These are phyloP conservation scores for Podaxis sp. DNA, from an alignment of 768 basidiomycete species.

Conservation along the genomic window DNA sequence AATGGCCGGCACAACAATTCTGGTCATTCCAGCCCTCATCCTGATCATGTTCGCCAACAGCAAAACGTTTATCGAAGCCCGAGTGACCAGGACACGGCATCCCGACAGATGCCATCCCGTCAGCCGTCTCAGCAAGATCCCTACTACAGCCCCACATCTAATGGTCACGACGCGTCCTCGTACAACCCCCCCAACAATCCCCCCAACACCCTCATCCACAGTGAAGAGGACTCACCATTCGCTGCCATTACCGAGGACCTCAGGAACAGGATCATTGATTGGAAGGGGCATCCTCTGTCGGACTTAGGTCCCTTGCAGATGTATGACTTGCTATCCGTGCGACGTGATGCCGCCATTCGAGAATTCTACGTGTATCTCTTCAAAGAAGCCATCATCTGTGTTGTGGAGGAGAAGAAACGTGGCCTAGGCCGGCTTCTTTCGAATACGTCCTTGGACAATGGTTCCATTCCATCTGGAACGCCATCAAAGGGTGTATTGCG, in stretches of 20 bases:
- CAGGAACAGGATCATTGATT: conserved; percentile 86
- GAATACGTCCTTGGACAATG: conserved; percentile 51
- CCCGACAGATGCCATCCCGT: conserved; percentile 8
- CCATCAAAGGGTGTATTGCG: conserved; percentile 70
- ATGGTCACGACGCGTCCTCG: conserved; percentile 20
- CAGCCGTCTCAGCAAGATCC: conserved; percentile 22
- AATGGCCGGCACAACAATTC: conserved; percentile 26
- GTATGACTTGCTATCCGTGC: conserved; percentile 87
- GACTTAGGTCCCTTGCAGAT: conserved; percentile 87
- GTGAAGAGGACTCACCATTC: conserved; percentile 75
- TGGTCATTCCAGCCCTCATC: conserved; percentile 37
- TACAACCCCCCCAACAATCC: conserved; percentile 21
- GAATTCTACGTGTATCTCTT: conserved; percentile 98
- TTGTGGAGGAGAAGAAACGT: conserved; percentile 93
- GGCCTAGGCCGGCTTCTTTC: conserved; percentile 72
- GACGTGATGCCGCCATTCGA: conserved; percentile 83
- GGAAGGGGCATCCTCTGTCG: conserved; percentile 91
- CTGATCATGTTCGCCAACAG: conserved; percentile 21
- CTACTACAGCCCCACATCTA: conserved; percentile 28
- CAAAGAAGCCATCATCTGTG: conserved; percentile 96
- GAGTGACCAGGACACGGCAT: conserved; percentile 1
- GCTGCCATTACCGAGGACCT: conserved; percentile 84
- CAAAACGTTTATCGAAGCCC: conserved; percentile 14
- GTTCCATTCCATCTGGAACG: conserved; percentile 35
- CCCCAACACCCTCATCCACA: conserved; percentile 31